Conservation (phyloP, 179 eudicot genomes). For the Silene coronaria region DNA sequence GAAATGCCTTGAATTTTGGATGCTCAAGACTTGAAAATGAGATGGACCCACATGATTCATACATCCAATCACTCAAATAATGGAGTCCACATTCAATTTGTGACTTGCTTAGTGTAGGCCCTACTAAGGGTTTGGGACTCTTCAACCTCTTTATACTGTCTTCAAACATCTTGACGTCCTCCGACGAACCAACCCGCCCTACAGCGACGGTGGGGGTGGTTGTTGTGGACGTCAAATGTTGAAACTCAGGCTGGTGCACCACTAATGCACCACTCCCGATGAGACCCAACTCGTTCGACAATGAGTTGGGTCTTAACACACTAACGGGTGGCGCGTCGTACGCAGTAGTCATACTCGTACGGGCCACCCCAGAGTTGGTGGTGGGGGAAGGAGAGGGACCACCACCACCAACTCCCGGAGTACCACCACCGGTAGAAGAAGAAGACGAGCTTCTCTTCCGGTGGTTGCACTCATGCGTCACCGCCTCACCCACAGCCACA, state of each 20-base stretch:
- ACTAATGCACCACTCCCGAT: constrained; percentile 22
- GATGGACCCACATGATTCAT: constrained; percentile 58
- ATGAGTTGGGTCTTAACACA: constrained; percentile 26
- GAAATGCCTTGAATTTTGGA: constrained; percentile 58
- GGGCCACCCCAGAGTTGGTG: not conserved
- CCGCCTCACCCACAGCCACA: not conserved
- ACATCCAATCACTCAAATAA: constrained; percentile 63
- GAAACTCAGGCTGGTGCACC: constrained; percentile 20
- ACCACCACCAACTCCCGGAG: not conserved
- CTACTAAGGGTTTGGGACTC: constrained; percentile 58
- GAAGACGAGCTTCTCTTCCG: constrained; percentile 38
- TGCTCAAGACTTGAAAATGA: constrained; percentile 60
- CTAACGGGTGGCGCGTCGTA: constrained; percentile 25
- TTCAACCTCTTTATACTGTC: constrained; percentile 63
- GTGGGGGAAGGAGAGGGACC: not conserved
- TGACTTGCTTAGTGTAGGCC: constrained; percentile 40
- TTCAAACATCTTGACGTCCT: constrained; percentile 49
- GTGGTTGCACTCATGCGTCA: constrained; percentile 24
- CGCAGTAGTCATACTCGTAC: not conserved
- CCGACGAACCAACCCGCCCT: constrained; percentile 49
- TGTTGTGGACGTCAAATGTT: constrained; percentile 23
- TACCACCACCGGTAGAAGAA: constrained; percentile 24
- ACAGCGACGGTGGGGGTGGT: constrained; percentile 14
- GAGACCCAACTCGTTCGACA: constrained; percentile 20
- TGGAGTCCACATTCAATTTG: constrained; percentile 51